phyloP scores from a whole-genome alignment of 1,284 basidiomycete genomes.

The Filobasidium uniguttulatum region DNA sequence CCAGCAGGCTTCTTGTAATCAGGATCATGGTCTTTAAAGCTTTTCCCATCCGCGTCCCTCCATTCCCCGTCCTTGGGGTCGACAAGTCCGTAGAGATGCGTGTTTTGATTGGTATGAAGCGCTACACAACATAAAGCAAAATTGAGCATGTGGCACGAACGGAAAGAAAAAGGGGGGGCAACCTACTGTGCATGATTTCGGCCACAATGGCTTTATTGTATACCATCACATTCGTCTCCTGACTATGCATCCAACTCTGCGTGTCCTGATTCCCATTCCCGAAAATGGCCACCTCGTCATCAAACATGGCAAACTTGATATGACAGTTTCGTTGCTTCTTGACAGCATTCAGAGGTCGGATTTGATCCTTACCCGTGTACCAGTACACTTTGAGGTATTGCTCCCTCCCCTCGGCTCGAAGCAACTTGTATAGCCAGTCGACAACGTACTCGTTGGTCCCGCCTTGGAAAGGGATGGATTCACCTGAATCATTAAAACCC shows the following conservation, averaged over 20 bases:
- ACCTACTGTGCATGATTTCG: conserved; percentile 47
- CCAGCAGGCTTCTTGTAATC: conserved; percentile 22
- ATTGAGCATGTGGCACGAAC: not conserved
- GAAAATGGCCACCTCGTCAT: conserved; percentile 54
- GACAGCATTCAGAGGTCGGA: conserved; percentile 54
- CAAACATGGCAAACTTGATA: conserved; percentile 60
- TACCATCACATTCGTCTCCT: conserved; percentile 64
- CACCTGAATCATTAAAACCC: conserved; percentile 56
- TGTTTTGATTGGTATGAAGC: conserved; percentile 55
- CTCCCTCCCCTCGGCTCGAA: conserved; percentile 43
- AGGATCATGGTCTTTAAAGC: conserved; percentile 33
- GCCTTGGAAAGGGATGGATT: conserved; percentile 56
- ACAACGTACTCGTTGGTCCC: conserved; percentile 67
- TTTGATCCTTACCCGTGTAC: conserved; percentile 52
- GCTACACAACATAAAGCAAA: conserved; percentile 23
- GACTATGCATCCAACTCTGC: conserved; percentile 66
- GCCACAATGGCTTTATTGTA: conserved; percentile 48
- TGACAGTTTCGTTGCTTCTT: conserved; percentile 65
- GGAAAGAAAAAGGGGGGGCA: too few species aligned
- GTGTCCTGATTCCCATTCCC: conserved; percentile 46
- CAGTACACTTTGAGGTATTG: conserved; percentile 46
- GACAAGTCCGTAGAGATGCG: conserved; percentile 51
- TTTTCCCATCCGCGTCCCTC: conserved; percentile 46
- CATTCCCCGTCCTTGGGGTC: conserved; percentile 50
- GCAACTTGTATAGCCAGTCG: conserved; percentile 47